phyloP scores from a whole-genome alignment of 2,329 filamentous ascomycete species.

The Exophiala xenobiotica region DNA sequence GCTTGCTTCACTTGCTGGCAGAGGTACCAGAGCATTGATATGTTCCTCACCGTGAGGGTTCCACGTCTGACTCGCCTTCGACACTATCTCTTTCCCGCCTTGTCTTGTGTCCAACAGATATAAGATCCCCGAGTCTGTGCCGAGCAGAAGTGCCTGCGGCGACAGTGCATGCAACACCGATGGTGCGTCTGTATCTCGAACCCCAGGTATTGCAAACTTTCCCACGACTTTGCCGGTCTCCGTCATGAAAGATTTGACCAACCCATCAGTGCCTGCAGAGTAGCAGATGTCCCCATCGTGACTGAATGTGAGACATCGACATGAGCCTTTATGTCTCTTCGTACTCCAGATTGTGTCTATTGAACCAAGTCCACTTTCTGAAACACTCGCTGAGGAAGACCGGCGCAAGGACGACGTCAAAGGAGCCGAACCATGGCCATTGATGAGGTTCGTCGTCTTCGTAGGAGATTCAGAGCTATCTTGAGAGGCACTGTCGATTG shows the following conservation, averaged over 20 bases:
- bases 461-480: conserved; percentile 14
- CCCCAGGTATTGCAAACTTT: conserved; percentile 72
- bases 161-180: conserved; percentile 80
- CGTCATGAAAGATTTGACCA: conserved; percentile 60
- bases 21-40: conserved; percentile 79
- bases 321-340: conserved; percentile 89
- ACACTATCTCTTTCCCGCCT: conserved; percentile 40
- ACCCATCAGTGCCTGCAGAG: conserved; percentile 61
- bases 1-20: conserved; percentile 75
- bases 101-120: conserved; percentile 80
- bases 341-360: conserved; percentile 87
- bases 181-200: conserved; percentile 60
- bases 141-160: conserved; percentile 82
- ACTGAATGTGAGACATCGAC: conserved; percentile 75
- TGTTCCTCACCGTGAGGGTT: conserved; percentile 83
- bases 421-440: conserved; percentile 16
- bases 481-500: conserved; percentile 15
- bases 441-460: conserved; percentile 7
- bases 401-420: conserved; percentile 26
- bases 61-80: conserved; percentile 66
- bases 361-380: conserved; percentile 65
- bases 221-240: conserved; percentile 68
- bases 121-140: conserved; percentile 83
- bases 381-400: conserved; percentile 38
- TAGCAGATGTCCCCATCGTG: conserved; percentile 70